Evolutionary conservation across 108 stramenopile species (phyloP), one percentile per base, ranked within the genome.

Genomic region (Hondaea fermentalgiana): DNA sequence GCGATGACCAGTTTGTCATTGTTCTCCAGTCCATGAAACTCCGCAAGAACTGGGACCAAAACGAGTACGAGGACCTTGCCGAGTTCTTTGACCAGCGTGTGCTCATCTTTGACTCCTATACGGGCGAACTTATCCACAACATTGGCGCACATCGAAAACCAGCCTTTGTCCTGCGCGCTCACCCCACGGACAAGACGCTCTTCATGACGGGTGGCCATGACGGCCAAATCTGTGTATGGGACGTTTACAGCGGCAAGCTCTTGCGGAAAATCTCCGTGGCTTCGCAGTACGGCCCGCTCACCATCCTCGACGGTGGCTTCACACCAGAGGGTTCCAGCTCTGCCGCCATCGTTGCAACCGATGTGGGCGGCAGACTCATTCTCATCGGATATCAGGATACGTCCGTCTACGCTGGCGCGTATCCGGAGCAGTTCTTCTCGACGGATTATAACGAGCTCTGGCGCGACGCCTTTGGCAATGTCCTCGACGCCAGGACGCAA

Each of bases 61-160:
- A 0, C 5, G 76, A 83, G 51, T 83, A 83, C 76, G 76, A 83
- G 76, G 23, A 83, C 3, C 17, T 35, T 12, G 76, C 51, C n/a
- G 76, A 83, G 23, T 83, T 83, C 4, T 83, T 83, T 23, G 76
- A 83, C 76, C 76, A 83, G 76, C 76, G 76, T 6, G 51, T 83
- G n/a, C n/a, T 53, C 3, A 83, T 83, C 45, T 83, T 83, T 23
- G 51, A 83, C 51, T 83, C 76, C 10, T 83, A 53, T 45, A 83
- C 76, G 6, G 76, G 76, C 25, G 49, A 83, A 16, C 51, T 83
- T 47, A 6, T 83, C n/a, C 76, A 83, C 28, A 83, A 83, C 51
- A 53, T 83, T 35, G 45, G 76, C 49, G 76, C 76, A 6, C 76
- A 83, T 1, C 76, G 76, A 10, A 83, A 83, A 23, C 76, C 76